Conservation (phyloP, 2,329 filamentous ascomycete species). For the Dryadomyces sulphureus region DNA sequence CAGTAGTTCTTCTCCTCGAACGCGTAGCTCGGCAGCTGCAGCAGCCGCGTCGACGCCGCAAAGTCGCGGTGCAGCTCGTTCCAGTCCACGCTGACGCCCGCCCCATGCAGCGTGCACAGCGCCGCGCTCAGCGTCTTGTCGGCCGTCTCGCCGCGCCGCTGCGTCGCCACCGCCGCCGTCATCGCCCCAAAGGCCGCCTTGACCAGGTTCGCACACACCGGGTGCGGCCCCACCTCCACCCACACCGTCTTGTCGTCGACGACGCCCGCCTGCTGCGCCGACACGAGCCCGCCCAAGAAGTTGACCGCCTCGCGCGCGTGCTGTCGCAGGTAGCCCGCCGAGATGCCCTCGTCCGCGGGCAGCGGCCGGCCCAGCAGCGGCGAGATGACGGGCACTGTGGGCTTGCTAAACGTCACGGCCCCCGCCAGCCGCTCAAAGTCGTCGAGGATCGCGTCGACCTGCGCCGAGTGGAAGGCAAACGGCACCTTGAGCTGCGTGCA, state of each 20-base stretch:
- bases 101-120: constrained; percentile 42
- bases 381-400: constrained; percentile 49
- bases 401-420: constrained; percentile 24
- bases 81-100: constrained; percentile 52
- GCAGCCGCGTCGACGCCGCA: constrained; percentile 25
- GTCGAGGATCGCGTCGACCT: constrained; percentile 39
- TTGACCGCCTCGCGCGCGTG: constrained; percentile 56
- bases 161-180: constrained; percentile 40
- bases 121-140: constrained; percentile 49
- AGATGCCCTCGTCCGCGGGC: constrained; percentile 33
- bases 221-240: constrained; percentile 63
- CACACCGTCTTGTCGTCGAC: constrained; percentile 54
- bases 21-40: constrained; percentile 52
- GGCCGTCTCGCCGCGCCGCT: constrained; percentile 45
- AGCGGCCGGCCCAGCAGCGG: constrained; percentile 49
- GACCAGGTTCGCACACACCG: constrained; percentile 53
- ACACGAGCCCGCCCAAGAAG: constrained; percentile 47
- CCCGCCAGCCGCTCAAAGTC: constrained; percentile 36
- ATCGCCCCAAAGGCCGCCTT: constrained; percentile 44
- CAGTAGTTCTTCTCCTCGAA: constrained; percentile 64
- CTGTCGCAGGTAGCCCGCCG: constrained; percentile 45
- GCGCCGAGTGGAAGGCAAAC: constrained; percentile 38
- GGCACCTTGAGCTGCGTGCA: constrained; percentile 32
- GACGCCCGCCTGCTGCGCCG: constrained; percentile 39
- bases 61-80: constrained; percentile 50